phyloP scores from a whole-genome alignment of 2,329 filamentous ascomycete species.

The Anisogramma anomala region DNA sequence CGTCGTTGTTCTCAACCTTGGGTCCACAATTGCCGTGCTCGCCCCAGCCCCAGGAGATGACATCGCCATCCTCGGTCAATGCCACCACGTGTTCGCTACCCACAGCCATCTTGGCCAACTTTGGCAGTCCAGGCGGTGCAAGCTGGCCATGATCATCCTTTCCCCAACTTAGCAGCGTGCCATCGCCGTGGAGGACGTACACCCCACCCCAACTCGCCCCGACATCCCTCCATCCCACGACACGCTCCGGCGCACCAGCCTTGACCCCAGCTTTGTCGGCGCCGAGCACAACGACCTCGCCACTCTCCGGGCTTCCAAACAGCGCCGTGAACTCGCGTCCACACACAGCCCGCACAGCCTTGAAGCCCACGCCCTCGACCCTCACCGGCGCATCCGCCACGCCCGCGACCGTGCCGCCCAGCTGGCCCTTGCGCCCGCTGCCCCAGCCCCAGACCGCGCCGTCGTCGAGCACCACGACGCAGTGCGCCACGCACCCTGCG shows the following conservation, averaged over 20 bases:
- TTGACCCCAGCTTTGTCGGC: conserved; percentile 61
- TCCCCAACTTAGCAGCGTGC: conserved; percentile 62
- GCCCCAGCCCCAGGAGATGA: conserved; percentile 90
- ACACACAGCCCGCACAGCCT: conserved; percentile 57
- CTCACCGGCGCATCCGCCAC: conserved; percentile 48
- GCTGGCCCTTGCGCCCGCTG: conserved; percentile 71
- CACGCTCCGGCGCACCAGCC: conserved; percentile 40
- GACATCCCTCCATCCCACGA: conserved; percentile 54
- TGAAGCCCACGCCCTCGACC: conserved; percentile 48
- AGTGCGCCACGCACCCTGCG: conserved; percentile 66
- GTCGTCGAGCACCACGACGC: conserved; percentile 58
- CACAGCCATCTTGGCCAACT: conserved; percentile 53
- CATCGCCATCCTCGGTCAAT: conserved; percentile 49
- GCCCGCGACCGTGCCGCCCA: conserved; percentile 45
- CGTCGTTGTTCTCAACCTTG: conserved; percentile 49
- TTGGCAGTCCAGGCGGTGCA: conserved; percentile 49
- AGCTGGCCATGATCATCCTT: conserved; percentile 78
- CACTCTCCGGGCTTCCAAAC: conserved; percentile 41
- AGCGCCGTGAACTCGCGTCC: conserved; percentile 80
- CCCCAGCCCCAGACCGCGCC: conserved; percentile 85
- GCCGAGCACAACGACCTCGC: conserved; percentile 57
- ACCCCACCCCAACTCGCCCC: conserved; percentile 74
- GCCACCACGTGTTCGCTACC: conserved; percentile 88
- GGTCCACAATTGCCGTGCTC: conserved; percentile 94
- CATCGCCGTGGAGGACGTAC: conserved; percentile 54